Evolutionary conservation across 306 rosid genomes (phyloP).

Genomic region (Ochetophila trinervis): DNA sequence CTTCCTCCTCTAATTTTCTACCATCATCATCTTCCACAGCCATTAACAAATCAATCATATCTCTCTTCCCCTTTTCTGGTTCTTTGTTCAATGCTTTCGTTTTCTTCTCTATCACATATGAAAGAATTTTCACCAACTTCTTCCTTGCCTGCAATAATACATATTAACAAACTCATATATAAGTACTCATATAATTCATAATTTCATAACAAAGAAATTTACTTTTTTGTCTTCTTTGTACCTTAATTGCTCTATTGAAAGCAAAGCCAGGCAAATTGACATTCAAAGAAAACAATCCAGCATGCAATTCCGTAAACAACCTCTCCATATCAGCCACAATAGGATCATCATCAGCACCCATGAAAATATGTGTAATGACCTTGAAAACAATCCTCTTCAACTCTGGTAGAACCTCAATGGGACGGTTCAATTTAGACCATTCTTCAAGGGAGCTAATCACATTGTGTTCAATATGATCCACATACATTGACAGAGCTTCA

Average conservation of each 20-base stretch:
- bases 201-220: no score
- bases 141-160: slow-evolving; percentile 23
- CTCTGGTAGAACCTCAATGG: slow-evolving; percentile 27
- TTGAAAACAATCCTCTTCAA: slow-evolving; percentile 20
- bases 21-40: not conserved
- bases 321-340: not conserved
- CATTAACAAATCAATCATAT: not conserved
- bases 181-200: no score
- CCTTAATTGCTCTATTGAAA: slow-evolving; percentile 34
- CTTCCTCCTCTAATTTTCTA: not conserved
- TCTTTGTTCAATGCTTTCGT: not conserved
- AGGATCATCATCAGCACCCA: slow-evolving; percentile 13
- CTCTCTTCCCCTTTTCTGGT: not conserved
- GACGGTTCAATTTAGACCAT: slow-evolving; percentile 23
- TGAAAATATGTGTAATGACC: slow-evolving; percentile 30
- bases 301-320: not conserved
- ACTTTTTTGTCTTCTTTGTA: not conserved
- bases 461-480: slow-evolving; percentile 19
- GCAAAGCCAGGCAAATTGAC: slow-evolving; percentile 30
- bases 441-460: slow-evolving; percentile 13
- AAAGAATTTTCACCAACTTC: slow-evolving; percentile 11
- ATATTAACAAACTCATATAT: not conserved
- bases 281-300: not conserved
- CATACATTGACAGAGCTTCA: slow-evolving; percentile 2
- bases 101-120: slow-evolving; percentile 16